A percentile compares a stretch with the other conserved stretches of the same genome.
phyloP scores from a whole-genome alignment of 1,139 yeast species.

The Lodderomyces theae region DNA sequence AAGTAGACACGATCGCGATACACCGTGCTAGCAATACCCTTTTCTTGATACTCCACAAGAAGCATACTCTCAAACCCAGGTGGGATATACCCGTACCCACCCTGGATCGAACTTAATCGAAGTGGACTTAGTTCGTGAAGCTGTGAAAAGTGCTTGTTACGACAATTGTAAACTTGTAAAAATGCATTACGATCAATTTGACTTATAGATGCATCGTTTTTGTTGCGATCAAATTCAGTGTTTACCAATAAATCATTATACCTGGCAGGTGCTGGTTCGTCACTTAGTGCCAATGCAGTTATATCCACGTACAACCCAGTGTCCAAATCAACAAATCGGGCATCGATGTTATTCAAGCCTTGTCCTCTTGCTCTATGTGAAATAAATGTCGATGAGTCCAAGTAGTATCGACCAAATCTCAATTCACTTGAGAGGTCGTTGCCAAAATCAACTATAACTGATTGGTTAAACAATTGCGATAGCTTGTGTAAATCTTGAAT shows the following conservation, averaged over 20 bases:
- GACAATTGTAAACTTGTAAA: constrained; percentile 40
- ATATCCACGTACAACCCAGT: constrained; percentile 75
- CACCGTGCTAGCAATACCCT: constrained; percentile 21
- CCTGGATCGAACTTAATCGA: constrained; percentile 30
- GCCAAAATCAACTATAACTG: constrained; percentile 39
- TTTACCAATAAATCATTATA: constrained; percentile 15
- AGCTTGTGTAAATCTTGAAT: constrained; percentile 42
- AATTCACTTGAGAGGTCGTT: constrained; percentile 20
- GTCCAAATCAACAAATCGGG: constrained; percentile 73
- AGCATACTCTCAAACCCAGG: constrained; percentile 26
- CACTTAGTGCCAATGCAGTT: constrained; percentile 49
- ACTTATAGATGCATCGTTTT: constrained; percentile 17
- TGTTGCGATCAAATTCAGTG: constrained; percentile 8
- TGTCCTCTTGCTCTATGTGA: constrained; percentile 33
- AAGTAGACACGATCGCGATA: constrained; percentile 23
- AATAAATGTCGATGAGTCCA: constrained; percentile 41
- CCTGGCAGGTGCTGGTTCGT: constrained; percentile 33
- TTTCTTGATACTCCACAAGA: constrained; percentile 28
- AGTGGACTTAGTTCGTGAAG: constrained; percentile 33
- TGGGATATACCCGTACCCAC: constrained; percentile 35
- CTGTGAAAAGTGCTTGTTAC: constrained; percentile 43
- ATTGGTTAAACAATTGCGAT: constrained; percentile 41
- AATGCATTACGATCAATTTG: constrained; percentile 19
- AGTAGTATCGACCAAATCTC: constrained; percentile 36
- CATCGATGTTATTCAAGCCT: constrained; percentile 70